A percentile compares a stretch with the other conserved stretches of the same genome.
Evolutionary conservation across 2,329 filamentous ascomycete genomes (phyloP).

Genomic region (Xylariaceae sp.): DNA sequence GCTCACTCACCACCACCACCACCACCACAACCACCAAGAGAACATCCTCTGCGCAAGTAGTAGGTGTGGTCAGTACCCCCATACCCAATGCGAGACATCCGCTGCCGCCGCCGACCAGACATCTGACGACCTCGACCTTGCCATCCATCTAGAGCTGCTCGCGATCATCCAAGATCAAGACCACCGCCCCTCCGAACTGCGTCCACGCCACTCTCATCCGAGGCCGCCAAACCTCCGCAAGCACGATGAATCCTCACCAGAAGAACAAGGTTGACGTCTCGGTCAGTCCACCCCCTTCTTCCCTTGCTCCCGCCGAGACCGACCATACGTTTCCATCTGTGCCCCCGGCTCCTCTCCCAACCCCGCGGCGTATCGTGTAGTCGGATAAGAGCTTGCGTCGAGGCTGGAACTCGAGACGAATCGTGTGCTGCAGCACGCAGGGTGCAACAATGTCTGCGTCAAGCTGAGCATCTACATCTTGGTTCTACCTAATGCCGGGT

Average conservation of each 20-base stretch:
- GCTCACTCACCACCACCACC: too few relatives aligned
- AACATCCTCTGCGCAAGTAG: too few relatives aligned
- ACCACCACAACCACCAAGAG: too few relatives aligned
- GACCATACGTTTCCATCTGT: too few relatives aligned
- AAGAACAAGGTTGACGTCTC: slow-evolving; percentile 97
- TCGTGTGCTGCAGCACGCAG: not conserved
- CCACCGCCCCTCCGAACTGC: slow-evolving; percentile 1
- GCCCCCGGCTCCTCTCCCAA: slow-evolving; percentile 1
- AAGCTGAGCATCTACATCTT: too few relatives aligned
- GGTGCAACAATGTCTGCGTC: not conserved
- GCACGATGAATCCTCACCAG: slow-evolving; percentile 86
- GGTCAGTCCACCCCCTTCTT: slow-evolving; percentile 49
- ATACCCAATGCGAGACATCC: not conserved
- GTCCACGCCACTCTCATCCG: slow-evolving; percentile 1
- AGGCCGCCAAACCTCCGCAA: slow-evolving; percentile 4
- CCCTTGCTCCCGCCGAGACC: slow-evolving; percentile 4
- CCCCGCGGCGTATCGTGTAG: not conserved
- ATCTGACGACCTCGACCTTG: slow-evolving; percentile 1
- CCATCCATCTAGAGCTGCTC: not conserved
- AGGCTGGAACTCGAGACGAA: not conserved
- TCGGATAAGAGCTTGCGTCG: not conserved
- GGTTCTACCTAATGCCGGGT: too few relatives aligned
- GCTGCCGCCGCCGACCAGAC: not conserved
- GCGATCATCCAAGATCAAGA: not conserved
- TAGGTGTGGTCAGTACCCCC: too few relatives aligned